Base-by-base conservation (phyloP, 2,329 filamentous ascomycete genomes). In the Aspergillus sp. region DNA sequence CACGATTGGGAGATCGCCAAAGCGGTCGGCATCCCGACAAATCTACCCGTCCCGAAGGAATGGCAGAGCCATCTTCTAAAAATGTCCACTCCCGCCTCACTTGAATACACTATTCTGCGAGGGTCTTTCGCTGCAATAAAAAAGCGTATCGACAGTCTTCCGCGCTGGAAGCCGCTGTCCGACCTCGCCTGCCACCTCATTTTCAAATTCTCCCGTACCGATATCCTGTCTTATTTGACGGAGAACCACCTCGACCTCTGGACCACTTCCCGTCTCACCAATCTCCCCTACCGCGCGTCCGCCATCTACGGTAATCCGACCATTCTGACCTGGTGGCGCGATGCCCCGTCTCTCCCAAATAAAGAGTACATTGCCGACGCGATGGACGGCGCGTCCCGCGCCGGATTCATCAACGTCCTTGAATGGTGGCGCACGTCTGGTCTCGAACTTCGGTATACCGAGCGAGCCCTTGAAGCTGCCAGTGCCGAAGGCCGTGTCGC, bases 381-480 rank as follows among this genome's bases (percentile, higher is more conserved):
- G 10, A 80, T 97, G 22, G 91, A 97, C 65, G 88, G 88, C 26
- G 93, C 93, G 6, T 95, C 89, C 1, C 86, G 88, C 49, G 87
- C 90, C 52, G 92, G 93, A 4, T 94, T 91, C 61, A 82, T 95
- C 13, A 83, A 89, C 58, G 86, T 95, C 0, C 80, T 97, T 1
- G 89, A 96, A 64, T 95, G 90, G 89, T 97, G 93, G 93, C 88
- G 88, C 67, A 81, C 87, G 19, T 90, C 87, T 0, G 88, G 88
- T 0, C 78, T 96, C 1, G 84, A 86, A 2, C 79, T 96, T 17
- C 87, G 89, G 60, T 96, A 94, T 71, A 95, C 89, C 10, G 90
- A 96, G 68, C 81, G 85, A 4, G 90, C 93, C 0, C 81, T 97
- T 16, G 93, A 96, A 71, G 88, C 92, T 64, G 92, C 93, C 26